These are phyloP conservation scores for Psidium guajava DNA, from an alignment of 345 rosid species.

Conservation along the genomic window DNA sequence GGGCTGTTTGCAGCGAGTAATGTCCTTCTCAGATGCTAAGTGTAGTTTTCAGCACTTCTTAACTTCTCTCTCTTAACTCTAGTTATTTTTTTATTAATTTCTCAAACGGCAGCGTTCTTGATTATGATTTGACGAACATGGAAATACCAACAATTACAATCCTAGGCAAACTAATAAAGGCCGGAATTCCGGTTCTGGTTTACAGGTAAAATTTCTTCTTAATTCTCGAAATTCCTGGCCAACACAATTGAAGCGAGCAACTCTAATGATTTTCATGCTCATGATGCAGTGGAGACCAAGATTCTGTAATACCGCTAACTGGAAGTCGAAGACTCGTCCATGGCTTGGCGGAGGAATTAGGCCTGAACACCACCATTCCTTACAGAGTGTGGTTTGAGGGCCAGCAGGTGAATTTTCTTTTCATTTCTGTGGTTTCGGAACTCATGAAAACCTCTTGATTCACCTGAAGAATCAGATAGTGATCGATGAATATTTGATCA, in stretches of 20 bases:
- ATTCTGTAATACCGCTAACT: constrained; percentile 85
- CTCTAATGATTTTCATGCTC: neutral
- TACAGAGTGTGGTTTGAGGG: constrained; percentile 90
- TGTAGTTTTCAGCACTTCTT: neutral
- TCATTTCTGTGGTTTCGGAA: neutral
- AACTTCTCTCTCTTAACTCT: neutral
- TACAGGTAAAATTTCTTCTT: constrained; percentile 47
- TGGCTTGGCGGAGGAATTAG: constrained; percentile 43
- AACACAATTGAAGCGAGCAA: neutral
- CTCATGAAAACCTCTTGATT: neutral
- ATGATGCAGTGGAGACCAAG: constrained; percentile 79
- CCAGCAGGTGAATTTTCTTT: constrained; percentile 45
- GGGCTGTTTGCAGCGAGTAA: constrained; percentile 96
- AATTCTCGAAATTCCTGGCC: neutral
- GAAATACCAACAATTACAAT: constrained; percentile 70
- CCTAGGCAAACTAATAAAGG: constrained; percentile 51
- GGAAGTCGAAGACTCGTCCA: constrained; percentile 70
- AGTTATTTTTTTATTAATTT: neutral
- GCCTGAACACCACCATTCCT: constrained; percentile 50
- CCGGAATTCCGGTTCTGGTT: constrained; percentile 71
- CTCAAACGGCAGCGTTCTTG: constrained; percentile 47
- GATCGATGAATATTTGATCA: neutral
- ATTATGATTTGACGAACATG: constrained; percentile 64
- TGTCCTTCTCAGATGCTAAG: neutral
- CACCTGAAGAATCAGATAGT: neutral